A percentile compares a stretch with the other conserved stretches of the same genome.
These are phyloP conservation scores for Chlorella sp. DNA, from an alignment of 139 green algal species.

Conservation along the genomic window DNA sequence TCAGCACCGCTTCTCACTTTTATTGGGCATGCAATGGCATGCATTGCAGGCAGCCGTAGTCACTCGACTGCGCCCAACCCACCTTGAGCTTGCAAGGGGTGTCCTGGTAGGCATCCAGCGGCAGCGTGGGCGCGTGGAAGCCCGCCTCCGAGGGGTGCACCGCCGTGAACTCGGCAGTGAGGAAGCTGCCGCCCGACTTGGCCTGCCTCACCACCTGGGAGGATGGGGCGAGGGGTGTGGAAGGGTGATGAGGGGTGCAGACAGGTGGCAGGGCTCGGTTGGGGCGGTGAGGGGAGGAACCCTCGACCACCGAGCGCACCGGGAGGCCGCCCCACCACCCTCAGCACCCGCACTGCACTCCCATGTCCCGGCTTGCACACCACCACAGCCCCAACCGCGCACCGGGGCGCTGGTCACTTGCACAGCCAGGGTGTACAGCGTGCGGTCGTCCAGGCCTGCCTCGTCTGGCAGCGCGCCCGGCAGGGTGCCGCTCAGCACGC, in stretches of 20 bases:
- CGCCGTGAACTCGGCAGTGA: neutral
- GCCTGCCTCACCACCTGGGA: neutral
- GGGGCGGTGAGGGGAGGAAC: too few species aligned
- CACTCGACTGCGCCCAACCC: neutral
- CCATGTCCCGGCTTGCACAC: neutral
- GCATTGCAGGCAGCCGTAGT: neutral
- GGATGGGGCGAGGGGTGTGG: neutral
- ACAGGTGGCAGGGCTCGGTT: too few species aligned
- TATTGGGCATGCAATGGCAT: too few species aligned
- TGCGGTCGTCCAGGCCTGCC: neutral
- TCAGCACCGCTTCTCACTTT: too few species aligned
- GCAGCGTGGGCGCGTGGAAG: slow-evolving; percentile 1
- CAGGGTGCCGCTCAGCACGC: slow-evolving; percentile 36
- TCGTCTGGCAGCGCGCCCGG: slow-evolving; percentile 29
- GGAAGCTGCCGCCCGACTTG: neutral
- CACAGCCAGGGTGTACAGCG: slow-evolving; percentile 16
- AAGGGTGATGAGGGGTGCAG: neutral
- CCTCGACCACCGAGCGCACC: too few species aligned
- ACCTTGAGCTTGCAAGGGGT: slow-evolving; percentile 1
- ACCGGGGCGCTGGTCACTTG: neutral
- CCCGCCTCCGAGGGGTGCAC: slow-evolving; percentile 17
- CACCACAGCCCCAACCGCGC: neutral
- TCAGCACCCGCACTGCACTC: neutral
- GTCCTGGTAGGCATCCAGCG: neutral
- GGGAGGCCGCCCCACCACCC: too few species aligned